Evolutionary conservation across 2,329 filamentous ascomycete genomes (phyloP).

Genomic region (Aspergillus felis): DNA sequence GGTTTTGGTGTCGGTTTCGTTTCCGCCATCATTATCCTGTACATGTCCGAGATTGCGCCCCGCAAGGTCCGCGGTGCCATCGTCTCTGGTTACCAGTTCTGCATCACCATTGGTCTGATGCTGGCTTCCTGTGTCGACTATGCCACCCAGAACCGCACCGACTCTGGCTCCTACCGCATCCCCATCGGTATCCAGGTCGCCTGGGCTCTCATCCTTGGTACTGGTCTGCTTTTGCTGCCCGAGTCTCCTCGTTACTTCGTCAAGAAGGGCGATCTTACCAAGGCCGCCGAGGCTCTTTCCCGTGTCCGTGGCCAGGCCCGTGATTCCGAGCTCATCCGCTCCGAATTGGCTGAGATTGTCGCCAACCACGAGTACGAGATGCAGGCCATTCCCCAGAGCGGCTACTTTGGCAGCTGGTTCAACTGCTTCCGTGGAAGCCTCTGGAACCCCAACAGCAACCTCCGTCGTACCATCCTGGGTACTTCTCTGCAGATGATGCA

Average conservation of each 20-base stretch:
- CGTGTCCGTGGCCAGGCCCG: conserved; percentile 69
- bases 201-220: conserved; percentile 72
- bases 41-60: conserved; percentile 79
- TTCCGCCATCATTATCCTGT: conserved; percentile 74
- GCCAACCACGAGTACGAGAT: conserved; percentile 87
- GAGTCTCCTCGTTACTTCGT: conserved; percentile 85
- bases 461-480: conserved; percentile 67
- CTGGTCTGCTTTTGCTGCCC: conserved; percentile 70
- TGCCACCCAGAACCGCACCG: conserved; percentile 57
- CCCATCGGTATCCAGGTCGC: conserved; percentile 75
- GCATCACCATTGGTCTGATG: conserved; percentile 74
- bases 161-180: conserved; percentile 71
- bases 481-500: conserved; percentile 78
- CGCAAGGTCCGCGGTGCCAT: conserved; percentile 73
- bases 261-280: conserved; percentile 67
- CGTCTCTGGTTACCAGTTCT: conserved; percentile 81
- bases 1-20: conserved; percentile 78
- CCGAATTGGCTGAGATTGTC: conserved; percentile 78
- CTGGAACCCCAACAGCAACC: conserved; percentile 49
- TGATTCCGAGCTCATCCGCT: conserved; percentile 70
- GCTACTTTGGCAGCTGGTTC: conserved; percentile 66
- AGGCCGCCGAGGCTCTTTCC: conserved; percentile 60
- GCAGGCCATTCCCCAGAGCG: conserved; percentile 59
- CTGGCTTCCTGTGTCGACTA: conserved; percentile 73
- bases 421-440: conserved; percentile 59